Evolutionary conservation across 441 rosid genomes (phyloP).

Genomic region (Daphne laureola): DNA sequence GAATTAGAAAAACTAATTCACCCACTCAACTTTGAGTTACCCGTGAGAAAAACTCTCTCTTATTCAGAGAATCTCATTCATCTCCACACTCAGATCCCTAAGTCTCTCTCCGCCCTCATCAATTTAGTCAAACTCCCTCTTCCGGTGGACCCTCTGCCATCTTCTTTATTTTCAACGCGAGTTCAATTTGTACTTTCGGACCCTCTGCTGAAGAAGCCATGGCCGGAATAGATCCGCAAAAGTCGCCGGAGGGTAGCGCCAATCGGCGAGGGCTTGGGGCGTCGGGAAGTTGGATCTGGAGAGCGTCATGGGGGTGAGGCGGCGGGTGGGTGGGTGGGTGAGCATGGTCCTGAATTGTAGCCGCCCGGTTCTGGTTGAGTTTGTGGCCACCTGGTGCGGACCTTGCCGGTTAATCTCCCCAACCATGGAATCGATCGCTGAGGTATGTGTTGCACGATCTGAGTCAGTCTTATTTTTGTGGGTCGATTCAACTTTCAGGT

Average conservation of each 20-base stretch:
- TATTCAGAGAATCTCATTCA: constrained; percentile 27
- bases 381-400: constrained; percentile 84
- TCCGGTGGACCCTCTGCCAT: constrained; percentile 20
- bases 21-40: too few species aligned
- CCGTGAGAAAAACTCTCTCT: too few species aligned
- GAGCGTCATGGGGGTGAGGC: constrained; percentile 36
- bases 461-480: not conserved
- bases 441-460: constrained; percentile 24
- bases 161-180: constrained; percentile 24
- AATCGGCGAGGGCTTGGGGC: constrained; percentile 79
- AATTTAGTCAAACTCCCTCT: constrained; percentile 23
- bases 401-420: constrained; percentile 80
- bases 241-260: constrained; percentile 58
- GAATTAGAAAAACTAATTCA: too few species aligned
- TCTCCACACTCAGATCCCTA: constrained; percentile 30
- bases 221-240: constrained; percentile 8
- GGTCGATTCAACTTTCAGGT: not conserved
- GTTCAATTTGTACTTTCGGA: constrained; percentile 18
- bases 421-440: constrained; percentile 57
- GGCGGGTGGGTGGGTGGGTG: too few species aligned
- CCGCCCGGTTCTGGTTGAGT: constrained; percentile 76
- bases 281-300: constrained; percentile 35
- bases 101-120: constrained; percentile 19
- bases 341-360: constrained; percentile 52
- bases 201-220: constrained; percentile 13